phyloP scores from a whole-genome alignment of 345 rosid species.

The Cardamine chenopodiifolia region DNA sequence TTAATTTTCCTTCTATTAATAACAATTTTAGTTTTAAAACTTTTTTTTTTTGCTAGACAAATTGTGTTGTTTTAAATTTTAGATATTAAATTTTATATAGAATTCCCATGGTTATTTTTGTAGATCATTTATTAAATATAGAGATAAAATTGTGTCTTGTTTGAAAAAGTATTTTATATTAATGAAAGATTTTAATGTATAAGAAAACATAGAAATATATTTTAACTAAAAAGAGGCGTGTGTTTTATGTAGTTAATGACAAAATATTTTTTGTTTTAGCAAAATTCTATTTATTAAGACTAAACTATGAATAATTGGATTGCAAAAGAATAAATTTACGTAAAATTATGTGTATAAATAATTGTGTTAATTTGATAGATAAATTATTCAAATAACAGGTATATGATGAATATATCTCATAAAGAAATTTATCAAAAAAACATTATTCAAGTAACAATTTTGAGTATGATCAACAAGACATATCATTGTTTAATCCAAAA shows the following conservation, averaged over 20 bases:
- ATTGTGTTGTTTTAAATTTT: not conserved
- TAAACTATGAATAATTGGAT: too few relatives aligned
- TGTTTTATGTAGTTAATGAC: not conserved
- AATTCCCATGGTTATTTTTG: not conserved
- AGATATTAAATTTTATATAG: not conserved
- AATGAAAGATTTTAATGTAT: not conserved
- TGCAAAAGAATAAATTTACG: too few relatives aligned
- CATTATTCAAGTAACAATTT: too few relatives aligned
- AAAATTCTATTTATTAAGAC: too few relatives aligned
- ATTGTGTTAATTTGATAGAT: too few relatives aligned
- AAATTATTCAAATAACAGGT: too few relatives aligned
- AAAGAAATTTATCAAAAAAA: too few relatives aligned
- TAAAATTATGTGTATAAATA: too few relatives aligned
- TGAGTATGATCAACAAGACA: too few relatives aligned
- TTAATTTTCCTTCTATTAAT: not conserved
- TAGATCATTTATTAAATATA: too few relatives aligned
- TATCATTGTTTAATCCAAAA: too few relatives aligned
- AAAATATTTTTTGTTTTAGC: not conserved
- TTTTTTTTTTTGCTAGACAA: not conserved
- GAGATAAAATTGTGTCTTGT: not conserved
- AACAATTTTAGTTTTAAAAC: not conserved
- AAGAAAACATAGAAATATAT: not conserved
- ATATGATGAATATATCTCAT: too few relatives aligned
- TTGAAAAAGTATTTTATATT: not conserved
- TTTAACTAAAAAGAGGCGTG: not conserved